These are phyloP conservation scores for Lepidopterella palustris DNA, from an alignment of 495 filamentous ascomycete species.

Conservation along the genomic window DNA sequence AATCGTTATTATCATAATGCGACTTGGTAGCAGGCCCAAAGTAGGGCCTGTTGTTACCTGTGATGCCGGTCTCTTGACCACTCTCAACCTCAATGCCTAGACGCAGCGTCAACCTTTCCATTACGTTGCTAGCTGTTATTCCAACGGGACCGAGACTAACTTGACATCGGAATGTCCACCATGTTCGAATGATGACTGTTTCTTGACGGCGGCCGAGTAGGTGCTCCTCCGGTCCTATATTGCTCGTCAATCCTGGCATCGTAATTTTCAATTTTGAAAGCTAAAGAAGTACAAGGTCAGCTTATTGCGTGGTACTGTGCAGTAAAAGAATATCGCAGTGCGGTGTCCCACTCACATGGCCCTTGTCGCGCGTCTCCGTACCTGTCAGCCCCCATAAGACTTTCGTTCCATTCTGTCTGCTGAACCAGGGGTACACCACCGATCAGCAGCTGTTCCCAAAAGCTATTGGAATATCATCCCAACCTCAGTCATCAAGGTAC, in stretches of 20 bases:
- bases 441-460: background rate
- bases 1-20: conserved; percentile 64
- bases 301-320: background rate
- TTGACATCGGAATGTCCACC: background rate
- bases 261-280: background rate
- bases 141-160: background rate
- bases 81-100: conserved; percentile 23
- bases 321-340: too few species aligned
- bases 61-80: conserved; percentile 54
- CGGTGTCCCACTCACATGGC: background rate
- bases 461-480: background rate
- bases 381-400: background rate
- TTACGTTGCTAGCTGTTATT: background rate
- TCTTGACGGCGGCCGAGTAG: background rate
- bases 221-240: background rate
- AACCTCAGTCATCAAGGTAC: too few species aligned
- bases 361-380: background rate
- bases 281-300: background rate
- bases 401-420: background rate
- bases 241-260: background rate
- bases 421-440: background rate
- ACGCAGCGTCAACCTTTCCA: conserved; percentile 7
- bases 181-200: background rate
- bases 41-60: conserved; percentile 28
- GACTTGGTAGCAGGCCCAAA: conserved; percentile 68